Conservation (phyloP, 1,139 yeast species). For the Suhomyces taliae region DNA sequence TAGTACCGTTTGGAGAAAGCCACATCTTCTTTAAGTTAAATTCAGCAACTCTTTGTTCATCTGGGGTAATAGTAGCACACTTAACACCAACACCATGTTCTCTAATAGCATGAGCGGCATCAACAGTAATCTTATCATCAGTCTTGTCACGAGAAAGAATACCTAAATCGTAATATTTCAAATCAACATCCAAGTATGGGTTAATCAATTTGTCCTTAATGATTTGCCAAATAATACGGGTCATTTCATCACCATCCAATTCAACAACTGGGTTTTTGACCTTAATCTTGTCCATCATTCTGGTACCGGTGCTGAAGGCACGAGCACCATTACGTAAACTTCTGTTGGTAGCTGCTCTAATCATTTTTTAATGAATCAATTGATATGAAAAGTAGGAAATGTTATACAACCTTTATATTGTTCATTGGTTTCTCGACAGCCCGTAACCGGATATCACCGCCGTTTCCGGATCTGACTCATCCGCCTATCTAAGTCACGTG, state of each 20-base stretch:
- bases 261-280: slow-evolving; percentile 91
- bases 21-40: slow-evolving; percentile 92
- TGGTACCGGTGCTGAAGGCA: slow-evolving; percentile 22
- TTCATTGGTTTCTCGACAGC: slow-evolving; percentile 2
- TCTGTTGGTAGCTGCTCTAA: slow-evolving; percentile 9
- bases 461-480: slow-evolving; percentile 8
- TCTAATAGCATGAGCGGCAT: slow-evolving; percentile 87
- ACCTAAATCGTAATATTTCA: slow-evolving; percentile 89
- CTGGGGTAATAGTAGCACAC: slow-evolving; percentile 99
- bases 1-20: slow-evolving; percentile 96
- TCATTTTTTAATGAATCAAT: slow-evolving; percentile 5
- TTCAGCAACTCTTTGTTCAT: slow-evolving; percentile 91
- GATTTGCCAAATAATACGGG: slow-evolving; percentile 86
- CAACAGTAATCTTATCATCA: slow-evolving; percentile 81
- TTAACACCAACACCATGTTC: slow-evolving; percentile 91
- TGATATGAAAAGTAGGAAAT: not conserved
- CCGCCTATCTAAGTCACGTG: slow-evolving; percentile 1
- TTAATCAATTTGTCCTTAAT: slow-evolving; percentile 78
- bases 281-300: slow-evolving; percentile 56
- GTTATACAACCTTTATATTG: not conserved
- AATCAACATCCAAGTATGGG: slow-evolving; percentile 84
- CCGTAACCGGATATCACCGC: slow-evolving; percentile 1
- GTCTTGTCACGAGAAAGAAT: slow-evolving; percentile 84
- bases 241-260: slow-evolving; percentile 96
- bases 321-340: slow-evolving; percentile 15